A percentile compares a stretch with the other conserved stretches of the same genome.
Conservation (phyloP, 2,329 filamentous ascomycete species). For the Pleurostoma richardsiae region DNA sequence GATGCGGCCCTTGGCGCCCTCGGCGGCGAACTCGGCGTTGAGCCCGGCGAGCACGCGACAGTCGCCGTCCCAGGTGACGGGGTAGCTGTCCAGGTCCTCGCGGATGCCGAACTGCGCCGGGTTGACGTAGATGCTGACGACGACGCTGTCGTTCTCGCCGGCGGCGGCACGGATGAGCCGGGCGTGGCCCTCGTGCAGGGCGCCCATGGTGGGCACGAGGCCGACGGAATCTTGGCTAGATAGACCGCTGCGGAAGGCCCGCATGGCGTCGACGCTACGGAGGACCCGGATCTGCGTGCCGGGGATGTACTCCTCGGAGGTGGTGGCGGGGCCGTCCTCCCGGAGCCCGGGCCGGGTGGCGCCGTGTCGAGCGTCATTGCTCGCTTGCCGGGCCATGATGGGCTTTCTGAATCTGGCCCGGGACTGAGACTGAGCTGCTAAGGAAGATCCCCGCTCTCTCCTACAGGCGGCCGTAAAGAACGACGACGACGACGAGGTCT, state of each 20-base stretch:
- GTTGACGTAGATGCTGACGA: constrained; percentile 93
- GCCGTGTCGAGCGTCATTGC: too few relatives aligned
- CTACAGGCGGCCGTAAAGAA: too few relatives aligned
- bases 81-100: constrained; percentile 87
- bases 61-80: constrained; percentile 82
- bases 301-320: constrained; percentile 41
- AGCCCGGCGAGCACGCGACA: constrained; percentile 48
- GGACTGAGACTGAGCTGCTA: too few relatives aligned
- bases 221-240: constrained; percentile 68
- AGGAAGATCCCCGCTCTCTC: too few relatives aligned
- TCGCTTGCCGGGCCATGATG: too few relatives aligned
- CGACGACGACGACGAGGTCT: too few relatives aligned
- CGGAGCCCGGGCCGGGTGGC: too few relatives aligned
- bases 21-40: constrained; percentile 65
- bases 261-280: constrained; percentile 67
- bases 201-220: constrained; percentile 96
- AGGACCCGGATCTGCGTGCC: constrained; percentile 64
- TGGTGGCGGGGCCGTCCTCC: constrained; percentile 8
- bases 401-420: background rate
- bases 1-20: constrained; percentile 61
- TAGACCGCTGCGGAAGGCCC: constrained; percentile 66
- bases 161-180: constrained; percentile 82
- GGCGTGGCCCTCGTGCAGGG: constrained; percentile 87
- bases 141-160: constrained; percentile 75
- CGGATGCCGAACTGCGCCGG: constrained; percentile 89